phyloP scores from a whole-genome alignment of 78 protist species.

The Dictyostelium purpureum region DNA sequence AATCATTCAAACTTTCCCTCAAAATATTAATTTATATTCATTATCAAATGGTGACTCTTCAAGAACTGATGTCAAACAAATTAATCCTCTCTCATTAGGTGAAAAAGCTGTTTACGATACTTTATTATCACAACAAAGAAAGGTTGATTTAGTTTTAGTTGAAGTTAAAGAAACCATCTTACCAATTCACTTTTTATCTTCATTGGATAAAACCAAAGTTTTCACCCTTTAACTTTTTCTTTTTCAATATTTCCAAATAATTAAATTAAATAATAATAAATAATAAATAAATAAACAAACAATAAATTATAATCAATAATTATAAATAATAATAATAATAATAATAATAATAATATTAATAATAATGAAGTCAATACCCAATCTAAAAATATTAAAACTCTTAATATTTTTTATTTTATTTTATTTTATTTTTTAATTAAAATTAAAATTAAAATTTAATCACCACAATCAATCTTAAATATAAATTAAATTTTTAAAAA shows the following conservation, averaged over 20 bases:
- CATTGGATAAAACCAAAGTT: slow-evolving; percentile 35
- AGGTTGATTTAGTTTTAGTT: slow-evolving; percentile 9
- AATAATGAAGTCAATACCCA: neutral
- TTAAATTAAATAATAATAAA: neutral
- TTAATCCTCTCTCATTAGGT: slow-evolving; percentile 3
- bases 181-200: slow-evolving; percentile 41
- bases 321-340: neutral
- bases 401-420: neutral
- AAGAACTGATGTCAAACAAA: neutral
- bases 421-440: too few relatives aligned
- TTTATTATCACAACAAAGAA: slow-evolving; percentile 42
- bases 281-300: neutral
- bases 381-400: neutral
- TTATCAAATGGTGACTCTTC: slow-evolving; percentile 1
- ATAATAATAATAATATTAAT: neutral
- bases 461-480: too few relatives aligned
- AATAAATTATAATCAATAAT: too few relatives aligned
- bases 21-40: slow-evolving; percentile 67
- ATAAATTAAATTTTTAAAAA: too few relatives aligned
- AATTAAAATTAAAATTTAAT: too few relatives aligned
- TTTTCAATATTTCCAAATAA: neutral
- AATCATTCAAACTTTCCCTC: slow-evolving; percentile 69
- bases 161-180: slow-evolving; percentile 68
- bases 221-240: neutral
- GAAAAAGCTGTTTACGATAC: slow-evolving; percentile 46